Percentiles rank a stretch among this genome's conserved stretches.
phyloP scores from a whole-genome alignment of 2,329 filamentous ascomycete species.

The Trichoderma koningii region DNA sequence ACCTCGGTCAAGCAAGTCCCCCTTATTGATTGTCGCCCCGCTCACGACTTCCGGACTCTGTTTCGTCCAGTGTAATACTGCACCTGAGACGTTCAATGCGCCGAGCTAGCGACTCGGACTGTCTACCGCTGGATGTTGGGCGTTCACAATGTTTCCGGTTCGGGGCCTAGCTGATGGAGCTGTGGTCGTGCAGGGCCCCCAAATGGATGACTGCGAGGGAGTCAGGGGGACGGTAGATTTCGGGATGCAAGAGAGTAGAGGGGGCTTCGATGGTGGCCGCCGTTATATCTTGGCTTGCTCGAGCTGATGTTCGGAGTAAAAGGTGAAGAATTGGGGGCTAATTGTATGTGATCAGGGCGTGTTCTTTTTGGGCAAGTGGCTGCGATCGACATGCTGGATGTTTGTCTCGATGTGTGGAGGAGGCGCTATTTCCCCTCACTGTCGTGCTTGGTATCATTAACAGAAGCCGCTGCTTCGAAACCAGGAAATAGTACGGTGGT shows the following conservation, averaged over 20 bases:
- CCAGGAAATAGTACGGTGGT: too few relatives aligned
- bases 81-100: not conserved
- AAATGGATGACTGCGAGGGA: not conserved
- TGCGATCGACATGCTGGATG: not conserved
- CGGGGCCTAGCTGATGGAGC: constrained; percentile 18
- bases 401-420: not conserved
- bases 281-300: not conserved
- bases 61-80: not conserved
- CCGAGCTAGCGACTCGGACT: constrained; percentile 1
- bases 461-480: too few relatives aligned
- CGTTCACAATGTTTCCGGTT: not conserved
- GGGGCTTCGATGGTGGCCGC: not conserved
- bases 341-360: not conserved
- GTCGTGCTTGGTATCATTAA: constrained; percentile 4
- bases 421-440: not conserved
- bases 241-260: not conserved
- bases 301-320: not conserved
- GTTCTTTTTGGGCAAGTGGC: not conserved
- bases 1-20: too few relatives aligned
- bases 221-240: constrained; percentile 15
- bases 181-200: constrained; percentile 1
- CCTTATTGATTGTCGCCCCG: too few relatives aligned
- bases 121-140: constrained; percentile 5
- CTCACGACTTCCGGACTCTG: too few relatives aligned
- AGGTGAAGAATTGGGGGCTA: not conserved